Evolutionary conservation across 495 filamentous ascomycete species (phyloP), one percentile per base, ranked within the genome.

Genomic region (Podospora bellae-mahoneyi): DNA sequence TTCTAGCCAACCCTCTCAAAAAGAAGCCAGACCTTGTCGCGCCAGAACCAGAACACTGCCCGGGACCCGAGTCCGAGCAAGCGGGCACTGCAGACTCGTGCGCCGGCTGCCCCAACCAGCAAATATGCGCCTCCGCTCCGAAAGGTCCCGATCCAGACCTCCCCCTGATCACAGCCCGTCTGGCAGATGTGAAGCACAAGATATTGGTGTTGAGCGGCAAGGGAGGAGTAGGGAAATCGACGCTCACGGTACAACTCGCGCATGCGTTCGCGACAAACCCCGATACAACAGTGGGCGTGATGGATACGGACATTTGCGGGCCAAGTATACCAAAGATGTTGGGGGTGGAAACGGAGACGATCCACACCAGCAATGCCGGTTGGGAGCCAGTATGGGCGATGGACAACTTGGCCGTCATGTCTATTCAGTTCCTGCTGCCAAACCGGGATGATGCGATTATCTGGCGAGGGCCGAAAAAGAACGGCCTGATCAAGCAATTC

Each of bases 381-480:
- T 97, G 93, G 95, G 90, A 88, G 67, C 96, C 96, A 0, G 94
- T 97, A 2, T 97, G 94, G 90, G 94, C 95, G 3, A 84, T 86
- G 59, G 95, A 97, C 65, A 97, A 97, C 70, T 81, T 99, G 53
- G 90, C 89, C 1, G 92, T 94, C 39, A 99, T 98, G 95, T 93
- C 89, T 64, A 90, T 99, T 70, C 95, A 98, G 78, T 98, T 98
- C 76, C 95, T 99, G 94, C 82, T 99, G 44, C 95, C 95, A 0
- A 91, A 91, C 66, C 82, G 91, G 4, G 95, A 98, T 73, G 92
- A 95, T 69, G 96, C 95, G 3, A 88, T 98, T 15, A 98, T 99
- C 67, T 99, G 95, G 96, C 84, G 94, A 30, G 95, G 95, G 0
- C 90, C 96, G 4, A 99, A 98, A 84, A 99, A 98, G 86, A 99